phyloP scores from a whole-genome alignment of 768 basidiomycete species.

The Suillus weaverae region DNA sequence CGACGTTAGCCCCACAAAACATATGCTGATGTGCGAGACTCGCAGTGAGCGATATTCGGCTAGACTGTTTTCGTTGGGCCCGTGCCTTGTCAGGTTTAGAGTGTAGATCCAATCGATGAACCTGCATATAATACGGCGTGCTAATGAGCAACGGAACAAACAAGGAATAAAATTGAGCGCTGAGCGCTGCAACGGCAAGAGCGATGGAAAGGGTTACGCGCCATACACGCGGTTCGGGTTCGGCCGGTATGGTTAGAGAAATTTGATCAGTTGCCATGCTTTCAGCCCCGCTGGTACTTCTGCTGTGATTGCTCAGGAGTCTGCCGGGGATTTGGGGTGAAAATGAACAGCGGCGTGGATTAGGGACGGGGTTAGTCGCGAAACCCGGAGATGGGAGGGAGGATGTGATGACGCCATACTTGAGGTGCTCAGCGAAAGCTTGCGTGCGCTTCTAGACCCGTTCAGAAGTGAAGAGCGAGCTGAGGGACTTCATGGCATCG shows the following conservation, averaged over 20 bases:
- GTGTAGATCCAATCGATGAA: slow-evolving; percentile 32
- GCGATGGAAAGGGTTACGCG: slow-evolving; percentile 41
- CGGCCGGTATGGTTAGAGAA: slow-evolving; percentile 31
- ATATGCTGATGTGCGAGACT: too few relatives aligned
- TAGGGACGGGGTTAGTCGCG: slow-evolving; percentile 38
- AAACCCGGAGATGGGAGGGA: slow-evolving; percentile 65
- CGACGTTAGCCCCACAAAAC: too few relatives aligned
- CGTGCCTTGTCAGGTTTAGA: slow-evolving; percentile 47
- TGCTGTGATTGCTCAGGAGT: slow-evolving; percentile 38
- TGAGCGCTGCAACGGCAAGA: slow-evolving; percentile 40
- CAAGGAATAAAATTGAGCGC: slow-evolving; percentile 43
- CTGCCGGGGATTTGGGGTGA: slow-evolving; percentile 49
- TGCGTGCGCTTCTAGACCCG: slow-evolving; percentile 38
- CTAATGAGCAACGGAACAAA: slow-evolving; percentile 40
- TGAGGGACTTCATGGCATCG: slow-evolving; percentile 35
- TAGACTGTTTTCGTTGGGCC: too few relatives aligned
- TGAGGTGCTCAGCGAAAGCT: slow-evolving; percentile 76
- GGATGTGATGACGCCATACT: slow-evolving; percentile 81
- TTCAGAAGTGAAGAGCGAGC: slow-evolving; percentile 37
- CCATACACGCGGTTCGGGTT: slow-evolving; percentile 37
- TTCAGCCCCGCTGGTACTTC: slow-evolving; percentile 41
- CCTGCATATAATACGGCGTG: slow-evolving; percentile 40
- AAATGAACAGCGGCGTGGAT: slow-evolving; percentile 31
- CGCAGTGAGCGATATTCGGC: too few relatives aligned
- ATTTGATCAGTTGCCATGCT: slow-evolving; percentile 22